Evolutionary conservation across 2,329 filamentous ascomycete species (phyloP).

Genomic region (Stemphylium lycopersici): DNA sequence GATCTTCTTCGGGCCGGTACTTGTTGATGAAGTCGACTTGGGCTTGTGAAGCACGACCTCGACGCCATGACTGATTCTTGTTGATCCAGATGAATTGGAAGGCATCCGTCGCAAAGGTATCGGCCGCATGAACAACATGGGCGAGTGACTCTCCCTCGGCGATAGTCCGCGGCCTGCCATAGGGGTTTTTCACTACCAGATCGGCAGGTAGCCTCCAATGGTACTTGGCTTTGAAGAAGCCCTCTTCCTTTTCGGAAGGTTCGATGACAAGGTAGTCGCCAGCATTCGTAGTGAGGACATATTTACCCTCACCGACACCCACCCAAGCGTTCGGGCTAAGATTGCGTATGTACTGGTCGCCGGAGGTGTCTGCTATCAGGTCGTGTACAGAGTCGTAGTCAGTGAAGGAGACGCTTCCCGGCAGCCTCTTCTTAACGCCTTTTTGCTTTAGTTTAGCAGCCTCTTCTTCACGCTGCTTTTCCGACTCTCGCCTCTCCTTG

Average conservation of each 20-base stretch:
- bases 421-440: slow-evolving; percentile 28
- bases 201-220: slow-evolving; percentile 49
- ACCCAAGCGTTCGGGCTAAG: slow-evolving; percentile 85
- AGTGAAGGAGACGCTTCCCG: slow-evolving; percentile 73
- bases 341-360: slow-evolving; percentile 77
- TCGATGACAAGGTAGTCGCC: slow-evolving; percentile 66
- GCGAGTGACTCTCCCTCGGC: slow-evolving; percentile 69
- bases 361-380: slow-evolving; percentile 79
- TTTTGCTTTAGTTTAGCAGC: slow-evolving; percentile 72
- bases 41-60: slow-evolving; percentile 62
- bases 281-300: slow-evolving; percentile 69
- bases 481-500: slow-evolving; percentile 55
- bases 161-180: slow-evolving; percentile 71
- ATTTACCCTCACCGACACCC: slow-evolving; percentile 70
- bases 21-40: slow-evolving; percentile 76
- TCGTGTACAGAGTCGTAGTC: slow-evolving; percentile 94
- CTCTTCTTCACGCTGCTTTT: slow-evolving; percentile 52
- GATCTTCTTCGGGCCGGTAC: slow-evolving; percentile 60
- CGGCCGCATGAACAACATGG: slow-evolving; percentile 81
- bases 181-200: slow-evolving; percentile 60
- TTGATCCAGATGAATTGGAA: slow-evolving; percentile 73
- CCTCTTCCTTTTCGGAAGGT: slow-evolving; percentile 50
- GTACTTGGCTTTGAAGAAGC: slow-evolving; percentile 49
- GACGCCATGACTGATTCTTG: slow-evolving; percentile 73
- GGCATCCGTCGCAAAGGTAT: slow-evolving; percentile 73